Conservation (phyloP, 805 yeast genomes). For the Scheffersomyces coipomensis region DNA sequence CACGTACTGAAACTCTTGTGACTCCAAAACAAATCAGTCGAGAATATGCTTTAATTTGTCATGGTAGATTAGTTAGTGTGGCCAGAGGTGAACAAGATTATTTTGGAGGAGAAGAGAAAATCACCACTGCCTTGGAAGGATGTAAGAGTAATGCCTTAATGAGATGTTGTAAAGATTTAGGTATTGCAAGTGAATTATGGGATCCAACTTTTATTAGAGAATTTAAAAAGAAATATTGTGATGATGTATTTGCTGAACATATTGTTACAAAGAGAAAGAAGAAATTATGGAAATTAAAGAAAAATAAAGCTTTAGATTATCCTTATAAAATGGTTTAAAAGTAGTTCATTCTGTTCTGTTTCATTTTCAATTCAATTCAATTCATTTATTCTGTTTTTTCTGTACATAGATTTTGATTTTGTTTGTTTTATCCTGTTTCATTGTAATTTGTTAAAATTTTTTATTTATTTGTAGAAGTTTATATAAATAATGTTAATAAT, state of each 20-base stretch:
- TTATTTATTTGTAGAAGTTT: too few relatives aligned
- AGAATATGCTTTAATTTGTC: constrained; percentile 85
- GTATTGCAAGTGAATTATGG: constrained; percentile 96
- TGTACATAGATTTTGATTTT: too few relatives aligned
- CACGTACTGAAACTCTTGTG: constrained; percentile 80
- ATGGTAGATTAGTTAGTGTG: constrained; percentile 84
- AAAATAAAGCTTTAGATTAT: constrained; percentile 77
- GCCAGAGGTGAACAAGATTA: constrained; percentile 97
- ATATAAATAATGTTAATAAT: too few relatives aligned
- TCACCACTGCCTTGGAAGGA: constrained; percentile 96
- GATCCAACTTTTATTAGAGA: constrained; percentile 84
- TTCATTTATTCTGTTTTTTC: too few relatives aligned
- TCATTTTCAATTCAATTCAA: too few relatives aligned
- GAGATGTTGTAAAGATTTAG: constrained; percentile 97
- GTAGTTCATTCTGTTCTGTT: neutral
- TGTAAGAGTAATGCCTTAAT: constrained; percentile 94
- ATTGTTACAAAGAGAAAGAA: constrained; percentile 78
- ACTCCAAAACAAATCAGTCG: constrained; percentile 76
- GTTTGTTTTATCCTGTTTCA: too few relatives aligned
- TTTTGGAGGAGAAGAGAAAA: constrained; percentile 74
- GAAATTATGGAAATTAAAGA: constrained; percentile 85
- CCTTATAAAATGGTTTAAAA: constrained; percentile 58
- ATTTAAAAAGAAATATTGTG: constrained; percentile 54
- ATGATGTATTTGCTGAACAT: constrained; percentile 83
- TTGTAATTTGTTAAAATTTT: too few relatives aligned